Evolutionary conservation across 75 land plant genomes (phyloP), one percentile per base, ranked within the genome.

Genomic region (Picea sitchensis): DNA sequence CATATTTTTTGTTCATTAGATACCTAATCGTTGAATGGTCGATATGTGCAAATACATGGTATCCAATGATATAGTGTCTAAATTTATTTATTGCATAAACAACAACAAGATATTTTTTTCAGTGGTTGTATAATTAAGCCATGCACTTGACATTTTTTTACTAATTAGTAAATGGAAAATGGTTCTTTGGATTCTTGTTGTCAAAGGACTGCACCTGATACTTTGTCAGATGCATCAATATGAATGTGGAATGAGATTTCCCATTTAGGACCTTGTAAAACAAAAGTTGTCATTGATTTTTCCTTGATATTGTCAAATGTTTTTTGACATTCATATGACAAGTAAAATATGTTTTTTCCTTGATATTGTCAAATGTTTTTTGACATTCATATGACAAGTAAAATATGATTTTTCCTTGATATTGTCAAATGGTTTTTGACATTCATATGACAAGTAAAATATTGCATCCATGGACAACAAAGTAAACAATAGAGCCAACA

Each of bases 41-140:
- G 3, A 38, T 59, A 44, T 44, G 73, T 9, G 72, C 2, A 17
- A 80, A 57, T 14, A 80, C 7, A 5, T 5, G 13, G 8, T 80
- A 36, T 36, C 38, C 2, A 36, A 2, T 36, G 38, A 59, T 8
- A 51, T 26, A 26, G 26, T 26, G 26, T 26, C 26, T 26, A 26
- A 26, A 26, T 26, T 26, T 26, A 26, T 26, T 26, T 26, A 26
- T 26, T 26, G 26, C 26, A 26, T 26, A 26, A 26, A 26, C 63
- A 21, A 75, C 15, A 26, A 81, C 3, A 20, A 38, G 31, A 26
- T 26, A 1, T 81, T 36, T 0, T 62, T 32, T 60, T 81, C 41
- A 14, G 62, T 81, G 8, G 65, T 32, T 20, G 60, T 73, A 38
- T 81, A 81, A 18, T 81, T 81, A 12, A 56, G 41, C 65, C 76